A percentile compares a stretch with the other conserved stretches of the same genome.
Conservation (phyloP, 768 basidiomycete genomes). For the Coprinopsis sp. region DNA sequence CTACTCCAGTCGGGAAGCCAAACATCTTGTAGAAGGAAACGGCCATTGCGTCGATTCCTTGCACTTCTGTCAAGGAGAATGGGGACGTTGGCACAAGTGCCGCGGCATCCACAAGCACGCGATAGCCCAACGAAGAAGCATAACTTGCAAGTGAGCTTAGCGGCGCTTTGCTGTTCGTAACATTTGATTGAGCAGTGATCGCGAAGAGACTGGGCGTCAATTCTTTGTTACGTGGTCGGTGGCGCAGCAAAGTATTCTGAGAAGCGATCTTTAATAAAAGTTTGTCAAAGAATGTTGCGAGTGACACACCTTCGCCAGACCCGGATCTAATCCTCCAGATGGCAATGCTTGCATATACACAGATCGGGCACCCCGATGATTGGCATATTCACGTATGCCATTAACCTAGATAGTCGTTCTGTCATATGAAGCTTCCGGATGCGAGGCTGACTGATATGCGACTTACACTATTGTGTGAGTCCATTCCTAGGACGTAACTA, state of each 20-base stretch:
- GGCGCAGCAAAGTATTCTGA: conserved; percentile 51
- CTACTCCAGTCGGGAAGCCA: conserved; percentile 81
- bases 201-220: conserved; percentile 61
- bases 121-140: conserved; percentile 66
- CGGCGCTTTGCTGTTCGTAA: conserved; percentile 69
- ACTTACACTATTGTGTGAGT: conserved; percentile 77
- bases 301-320: conserved; percentile 52
- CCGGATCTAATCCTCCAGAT: conserved; percentile 59
- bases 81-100: conserved; percentile 71
- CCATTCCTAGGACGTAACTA: conserved; percentile 62
- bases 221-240: conserved; percentile 41
- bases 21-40: conserved; percentile 90
- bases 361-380: conserved; percentile 47
- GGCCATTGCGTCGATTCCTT: conserved; percentile 80
- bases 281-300: not conserved
- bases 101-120: conserved; percentile 76
- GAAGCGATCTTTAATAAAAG: conserved; percentile 3
- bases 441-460: too few relatives aligned
- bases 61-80: conserved; percentile 59
- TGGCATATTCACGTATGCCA: conserved; percentile 72
- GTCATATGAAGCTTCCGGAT: not conserved
- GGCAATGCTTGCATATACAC: conserved; percentile 62
- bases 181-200: conserved; percentile 77
- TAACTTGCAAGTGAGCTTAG: conserved; percentile 59
- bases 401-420: conserved; percentile 37